These are phyloP conservation scores for Fusarium goolgardi DNA, from an alignment of 2,329 filamentous ascomycete species.

Conservation along the genomic window DNA sequence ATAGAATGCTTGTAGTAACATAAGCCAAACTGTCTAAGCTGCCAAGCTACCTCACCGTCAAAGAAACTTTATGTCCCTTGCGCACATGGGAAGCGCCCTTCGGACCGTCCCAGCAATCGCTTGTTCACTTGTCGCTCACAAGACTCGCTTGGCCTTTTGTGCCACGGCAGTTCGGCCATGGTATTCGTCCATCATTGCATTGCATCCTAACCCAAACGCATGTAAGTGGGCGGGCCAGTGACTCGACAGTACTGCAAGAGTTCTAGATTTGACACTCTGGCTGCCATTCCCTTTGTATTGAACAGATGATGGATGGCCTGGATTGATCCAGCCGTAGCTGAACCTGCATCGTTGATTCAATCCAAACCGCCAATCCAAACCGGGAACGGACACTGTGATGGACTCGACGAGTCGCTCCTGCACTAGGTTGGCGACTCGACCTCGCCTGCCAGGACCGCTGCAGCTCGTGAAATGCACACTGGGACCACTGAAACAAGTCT, in stretches of 20 bases:
- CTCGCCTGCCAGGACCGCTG: conserved; percentile 23
- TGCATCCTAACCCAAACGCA: conserved; percentile 10
- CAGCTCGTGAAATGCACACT: conserved; percentile 41
- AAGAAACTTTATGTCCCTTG: conserved; percentile 34
- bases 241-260: conserved; percentile 7
- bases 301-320: conserved; percentile 3
- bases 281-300: neutral
- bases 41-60: conserved; percentile 6
- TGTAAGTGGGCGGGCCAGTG: conserved; percentile 18
- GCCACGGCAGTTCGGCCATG: conserved; percentile 16
- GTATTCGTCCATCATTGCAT: conserved; percentile 26
- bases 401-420: conserved; percentile 28
- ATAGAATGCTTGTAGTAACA: conserved; percentile 17
- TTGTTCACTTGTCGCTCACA: conserved; percentile 12
- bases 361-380: conserved; percentile 34
- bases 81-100: conserved; percentile 22
- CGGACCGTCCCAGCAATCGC: conserved; percentile 20
- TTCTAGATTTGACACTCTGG: conserved; percentile 15
- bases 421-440: conserved; percentile 27
- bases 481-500: conserved; percentile 32
- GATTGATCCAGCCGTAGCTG: conserved; percentile 4
- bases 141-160: conserved; percentile 23
- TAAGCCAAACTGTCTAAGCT: conserved; percentile 16
- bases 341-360: conserved; percentile 38
- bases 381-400: conserved; percentile 9